Base-by-base conservation (phyloP, 352 stramenopile genomes). In the Phytophthora cactorum region DNA sequence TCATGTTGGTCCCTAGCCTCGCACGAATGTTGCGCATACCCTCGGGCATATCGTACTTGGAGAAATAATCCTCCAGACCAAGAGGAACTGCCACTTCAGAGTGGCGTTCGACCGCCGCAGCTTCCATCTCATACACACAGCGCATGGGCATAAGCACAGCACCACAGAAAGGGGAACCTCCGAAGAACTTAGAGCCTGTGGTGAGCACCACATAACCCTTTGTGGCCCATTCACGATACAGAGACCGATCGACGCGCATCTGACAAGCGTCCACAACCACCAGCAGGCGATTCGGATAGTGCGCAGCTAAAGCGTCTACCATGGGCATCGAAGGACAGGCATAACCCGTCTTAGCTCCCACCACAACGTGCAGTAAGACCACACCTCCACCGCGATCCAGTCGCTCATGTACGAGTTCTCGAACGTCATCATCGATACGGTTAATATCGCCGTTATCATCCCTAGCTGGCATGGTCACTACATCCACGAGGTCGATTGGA, bases 171-270 rank as follows among this genome's bases (percentile, higher is more conserved):
- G 90, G 90, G 0, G 86, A 88, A 6, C 88, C 90, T 14, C 78
- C 88, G 52, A 93, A 97, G 66, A 96, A 97, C 71, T 97, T 97
- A 47, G 88, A 96, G 29, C 88, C 89, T 3, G 90, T 97, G 22
- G 92, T 77, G 12, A 97, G 75, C 32, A 86, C 87, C 3, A 96
- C 57, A 49, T 88, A 96, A 3, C 86, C 85, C 17, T 81, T 84
- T 17, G 62, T 49, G 2, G 66, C 59, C 65, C 93, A 96, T 66
- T 89, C 75, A 53, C 77, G 75, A 59, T 95, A 89, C 14, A 83
- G 57, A 6, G 62, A 69, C 56, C 75, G 72, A 38, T 94, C 79
- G 14, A 93, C 67, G 3, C 90, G 87, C 78, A 97, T 92, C 43
- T 97, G 90, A 38, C 90, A 97, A 51, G 90, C 89, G 46, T 97